phyloP scores from a whole-genome alignment of 192 early-diverging fungal species.

The Martensiomyces pterosporus region DNA sequence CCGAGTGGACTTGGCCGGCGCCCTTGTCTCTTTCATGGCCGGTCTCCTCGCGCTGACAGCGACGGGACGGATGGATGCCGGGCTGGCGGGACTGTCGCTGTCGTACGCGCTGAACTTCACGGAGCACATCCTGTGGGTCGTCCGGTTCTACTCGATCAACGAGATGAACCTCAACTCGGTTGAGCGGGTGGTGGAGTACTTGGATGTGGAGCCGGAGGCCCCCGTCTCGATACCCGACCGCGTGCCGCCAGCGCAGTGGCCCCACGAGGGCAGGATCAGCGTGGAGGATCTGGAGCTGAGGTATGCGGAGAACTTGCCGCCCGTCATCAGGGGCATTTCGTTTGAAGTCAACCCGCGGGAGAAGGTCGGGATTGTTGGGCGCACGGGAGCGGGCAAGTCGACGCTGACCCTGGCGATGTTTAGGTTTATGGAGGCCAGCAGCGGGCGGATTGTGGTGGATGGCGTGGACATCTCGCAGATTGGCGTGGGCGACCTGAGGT shows the following conservation, averaged over 20 bases:
- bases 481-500: conserved; percentile 61
- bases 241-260: conserved; percentile 57
- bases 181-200: conserved; percentile 79
- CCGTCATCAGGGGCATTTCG: conserved; percentile 11
- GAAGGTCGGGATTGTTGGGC: conserved; percentile 53
- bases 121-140: conserved; percentile 66
- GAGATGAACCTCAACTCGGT: conserved; percentile 82
- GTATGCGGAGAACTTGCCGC: conserved; percentile 48
- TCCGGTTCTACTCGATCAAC: conserved; percentile 68
- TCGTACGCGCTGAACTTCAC: conserved; percentile 82
- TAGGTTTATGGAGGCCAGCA: conserved; percentile 54
- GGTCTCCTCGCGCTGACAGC: conserved; percentile 4
- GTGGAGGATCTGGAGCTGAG: conserved; percentile 59
- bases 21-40: conserved; percentile 30
- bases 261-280: conserved; percentile 62
- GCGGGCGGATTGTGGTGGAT: conserved; percentile 63
- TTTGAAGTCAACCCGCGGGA: conserved; percentile 18
- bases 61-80: conserved; percentile 55
- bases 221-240: conserved; percentile 55
- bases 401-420: conserved; percentile 65
- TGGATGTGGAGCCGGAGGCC: conserved; percentile 72
- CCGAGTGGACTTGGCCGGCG: conserved; percentile 61
- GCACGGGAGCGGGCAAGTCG: conserved; percentile 69
- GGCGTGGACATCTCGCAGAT: conserved; percentile 60
- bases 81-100: conserved; percentile 78